Evolutionary conservation across 2,329 filamentous ascomycete genomes (phyloP).

Genomic region (Emergomyces orientalis): DNA sequence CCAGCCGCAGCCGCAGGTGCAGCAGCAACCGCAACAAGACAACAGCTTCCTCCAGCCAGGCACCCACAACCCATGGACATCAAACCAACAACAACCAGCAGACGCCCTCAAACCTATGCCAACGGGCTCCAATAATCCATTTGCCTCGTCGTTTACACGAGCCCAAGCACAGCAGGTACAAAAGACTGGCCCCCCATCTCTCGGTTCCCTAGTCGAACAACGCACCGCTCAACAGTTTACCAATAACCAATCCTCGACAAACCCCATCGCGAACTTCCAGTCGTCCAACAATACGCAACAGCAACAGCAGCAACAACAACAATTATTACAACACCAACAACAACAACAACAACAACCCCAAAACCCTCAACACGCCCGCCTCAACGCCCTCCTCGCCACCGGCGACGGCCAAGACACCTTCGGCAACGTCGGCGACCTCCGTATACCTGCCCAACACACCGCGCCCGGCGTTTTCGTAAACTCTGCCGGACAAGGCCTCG

Average conservation of each 20-base stretch:
- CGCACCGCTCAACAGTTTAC: constrained; percentile 58
- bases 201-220: constrained; percentile 73
- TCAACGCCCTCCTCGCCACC: constrained; percentile 75
- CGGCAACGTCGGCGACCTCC: constrained; percentile 90
- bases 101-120: constrained; percentile 67
- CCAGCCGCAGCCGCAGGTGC: constrained; percentile 40
- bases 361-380: constrained; percentile 57
- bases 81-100: constrained; percentile 47
- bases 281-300: constrained; percentile 33
- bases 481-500: constrained; percentile 74
- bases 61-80: constrained; percentile 90
- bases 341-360: constrained; percentile 31
- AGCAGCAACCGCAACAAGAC: constrained; percentile 44
- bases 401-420: constrained; percentile 96
- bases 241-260: constrained; percentile 41
- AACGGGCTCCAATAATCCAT: constrained; percentile 96
- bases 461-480: constrained; percentile 95
- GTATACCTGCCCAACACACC: constrained; percentile 93
- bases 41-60: constrained; percentile 62
- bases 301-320: constrained; percentile 51
- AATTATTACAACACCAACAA: constrained; percentile 47
- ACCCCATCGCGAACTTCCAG: constrained; percentile 43
- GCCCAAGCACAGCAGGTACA: constrained; percentile 46
- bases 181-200: constrained; percentile 54
- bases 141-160: constrained; percentile 61